These are phyloP conservation scores for Hibiscus syriacus DNA, from an alignment of 345 rosid genomes.

Conservation along the genomic window DNA sequence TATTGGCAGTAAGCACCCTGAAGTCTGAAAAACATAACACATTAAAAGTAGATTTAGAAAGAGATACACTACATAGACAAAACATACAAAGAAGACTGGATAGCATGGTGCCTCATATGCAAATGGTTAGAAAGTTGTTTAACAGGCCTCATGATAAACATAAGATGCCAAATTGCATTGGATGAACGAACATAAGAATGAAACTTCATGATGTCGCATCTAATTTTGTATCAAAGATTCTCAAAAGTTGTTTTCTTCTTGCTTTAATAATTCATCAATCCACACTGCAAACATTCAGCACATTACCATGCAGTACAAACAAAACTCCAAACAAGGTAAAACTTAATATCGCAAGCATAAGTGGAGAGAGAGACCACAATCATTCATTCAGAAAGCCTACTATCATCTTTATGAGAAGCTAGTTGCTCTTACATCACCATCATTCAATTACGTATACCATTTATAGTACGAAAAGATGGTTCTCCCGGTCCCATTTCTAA, in stretches of 20 bases:
- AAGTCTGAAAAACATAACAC: constrained; percentile 43
- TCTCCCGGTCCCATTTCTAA: neutral
- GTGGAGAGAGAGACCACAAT: neutral
- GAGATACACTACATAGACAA: neutral
- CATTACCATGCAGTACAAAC: neutral
- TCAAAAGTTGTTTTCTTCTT: neutral
- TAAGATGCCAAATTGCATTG: constrained; percentile 1
- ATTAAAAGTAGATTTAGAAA: constrained; percentile 4
- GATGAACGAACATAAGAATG: neutral
- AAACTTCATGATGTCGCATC: neutral
- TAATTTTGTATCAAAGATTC: neutral
- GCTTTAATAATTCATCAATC: neutral
- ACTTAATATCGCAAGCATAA: neutral
- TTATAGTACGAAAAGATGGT: neutral
- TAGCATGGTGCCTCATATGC: neutral
- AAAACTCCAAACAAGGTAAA: neutral
- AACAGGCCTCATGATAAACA: neutral
- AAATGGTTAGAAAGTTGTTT: neutral
- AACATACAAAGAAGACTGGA: neutral
- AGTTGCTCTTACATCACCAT: neutral
- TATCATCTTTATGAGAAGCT: neutral
- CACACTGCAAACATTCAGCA: neutral
- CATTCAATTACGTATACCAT: neutral
- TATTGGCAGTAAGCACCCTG: constrained; percentile 59
- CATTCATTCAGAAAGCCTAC: neutral